phyloP scores from a whole-genome alignment of 176 grass and related monocot species.

The Alopecurus myosuroides region DNA sequence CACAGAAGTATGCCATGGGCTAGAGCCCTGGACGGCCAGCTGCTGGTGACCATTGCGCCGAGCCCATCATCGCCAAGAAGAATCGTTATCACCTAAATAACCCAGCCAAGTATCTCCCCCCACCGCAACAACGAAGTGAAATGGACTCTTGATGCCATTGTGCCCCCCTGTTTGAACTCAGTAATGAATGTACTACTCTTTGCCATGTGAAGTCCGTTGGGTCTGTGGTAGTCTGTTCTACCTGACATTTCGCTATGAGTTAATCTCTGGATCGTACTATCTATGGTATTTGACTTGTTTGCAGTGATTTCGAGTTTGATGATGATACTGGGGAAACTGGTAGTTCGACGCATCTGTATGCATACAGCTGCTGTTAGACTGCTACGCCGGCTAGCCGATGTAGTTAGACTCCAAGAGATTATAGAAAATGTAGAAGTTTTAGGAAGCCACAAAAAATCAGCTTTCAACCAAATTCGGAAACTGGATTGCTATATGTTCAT shows the following conservation, averaged over 20 bases:
- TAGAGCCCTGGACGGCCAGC: slow-evolving; percentile 29
- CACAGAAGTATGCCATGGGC: slow-evolving; percentile 91
- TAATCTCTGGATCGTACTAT: slow-evolving; percentile 26
- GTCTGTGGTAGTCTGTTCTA: slow-evolving; percentile 51
- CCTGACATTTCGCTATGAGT: slow-evolving; percentile 36
- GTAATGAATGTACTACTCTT: neutral
- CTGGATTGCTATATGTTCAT: too few relatives aligned
- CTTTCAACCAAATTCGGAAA: too few relatives aligned
- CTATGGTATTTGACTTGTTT: neutral
- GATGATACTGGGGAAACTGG: neutral
- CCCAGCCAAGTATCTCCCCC: slow-evolving; percentile 23
- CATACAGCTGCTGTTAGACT: too few relatives aligned
- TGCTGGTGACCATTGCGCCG: slow-evolving; percentile 5
- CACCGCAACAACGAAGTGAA: slow-evolving; percentile 22
- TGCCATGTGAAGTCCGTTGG: slow-evolving; percentile 40
- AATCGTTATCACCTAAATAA: slow-evolving; percentile 53
- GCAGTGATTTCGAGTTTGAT: neutral
- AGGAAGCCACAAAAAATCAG: too few relatives aligned
- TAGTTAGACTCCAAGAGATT: too few relatives aligned
- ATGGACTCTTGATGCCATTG: slow-evolving; percentile 42
- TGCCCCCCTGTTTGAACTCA: slow-evolving; percentile 37
- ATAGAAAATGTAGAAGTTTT: too few relatives aligned
- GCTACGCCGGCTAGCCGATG: too few relatives aligned
- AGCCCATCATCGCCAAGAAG: neutral
- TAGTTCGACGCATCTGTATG: neutral